Evolutionary conservation across 495 filamentous ascomycete species (phyloP), one percentile per base, ranked within the genome.

Genomic region (Lasiosphaeria miniovina): DNA sequence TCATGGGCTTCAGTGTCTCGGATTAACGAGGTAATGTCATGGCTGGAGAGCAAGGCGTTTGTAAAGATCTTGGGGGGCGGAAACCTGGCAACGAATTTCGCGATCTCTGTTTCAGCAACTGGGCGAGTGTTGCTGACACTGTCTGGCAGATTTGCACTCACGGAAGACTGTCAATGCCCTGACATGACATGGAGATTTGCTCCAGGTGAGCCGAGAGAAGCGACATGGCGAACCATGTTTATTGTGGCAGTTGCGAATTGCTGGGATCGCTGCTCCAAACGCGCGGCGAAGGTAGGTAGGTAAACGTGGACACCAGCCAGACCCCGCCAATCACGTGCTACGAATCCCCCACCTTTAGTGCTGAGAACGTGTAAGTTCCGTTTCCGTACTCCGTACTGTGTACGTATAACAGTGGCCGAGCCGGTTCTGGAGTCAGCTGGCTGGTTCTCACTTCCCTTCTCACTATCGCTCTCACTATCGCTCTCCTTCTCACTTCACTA

Each of bases 1-100:
- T 98, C 94, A 76, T 98, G 94, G 15, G 86, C 77, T 74, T 98
- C 94, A 36, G 93, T 97, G 73, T 98, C 94, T 57, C 94, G 89
- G 65, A 98, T 97, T 12, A 98, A 72, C 10, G 91, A 82, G 9
- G 95, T 97, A 65, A 98, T 97, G 71, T 98, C 94, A 67, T 90
- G 89, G 58, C 84, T 83, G 57, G 87, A 86, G 52, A 98, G 84
- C 46, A 98, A 82, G 38, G 94, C 90, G 73, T 96, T 97, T 63
- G 93, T 96, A 75, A 98, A 98, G 68, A 93, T 90, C 66, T 91
- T 95, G n/a, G 94, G 90, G 12, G 83, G 83, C 32, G 90, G 90
- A 65, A 98, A 98, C 17, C 91, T 93, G 65, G 6, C 4, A 15
- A 12, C 12, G 33, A n/a, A 15, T n/a, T 17, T 4, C 3, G 3